Evolutionary conservation across 2,329 filamentous ascomycete genomes (phyloP).

Genomic region (Fusarium chuoi): DNA sequence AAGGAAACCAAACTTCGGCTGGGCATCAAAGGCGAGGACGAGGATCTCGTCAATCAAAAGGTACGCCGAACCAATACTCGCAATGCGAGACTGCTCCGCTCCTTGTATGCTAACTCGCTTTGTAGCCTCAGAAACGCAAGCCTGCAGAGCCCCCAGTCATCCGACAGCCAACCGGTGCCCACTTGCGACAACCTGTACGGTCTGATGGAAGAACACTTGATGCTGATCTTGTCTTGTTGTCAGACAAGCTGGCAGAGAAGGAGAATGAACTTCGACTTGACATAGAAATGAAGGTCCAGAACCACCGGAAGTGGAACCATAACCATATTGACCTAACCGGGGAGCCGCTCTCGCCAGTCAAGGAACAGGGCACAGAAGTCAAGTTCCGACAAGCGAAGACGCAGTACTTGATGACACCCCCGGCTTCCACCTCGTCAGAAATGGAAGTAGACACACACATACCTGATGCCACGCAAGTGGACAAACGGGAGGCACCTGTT

Average conservation of each 20-base stretch:
- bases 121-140: slow-evolving; percentile 77
- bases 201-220: slow-evolving; percentile 78
- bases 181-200: slow-evolving; percentile 76
- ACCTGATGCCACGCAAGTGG: slow-evolving; percentile 55
- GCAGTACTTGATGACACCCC: slow-evolving; percentile 75
- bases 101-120: slow-evolving; percentile 51
- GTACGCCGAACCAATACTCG: slow-evolving; percentile 60
- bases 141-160: slow-evolving; percentile 66
- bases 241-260: slow-evolving; percentile 82
- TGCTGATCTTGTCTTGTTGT: slow-evolving; percentile 79
- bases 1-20: slow-evolving; percentile 91
- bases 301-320: slow-evolving; percentile 92
- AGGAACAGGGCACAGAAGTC: slow-evolving; percentile 69
- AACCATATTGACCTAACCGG: slow-evolving; percentile 89
- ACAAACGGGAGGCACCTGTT: slow-evolving; percentile 50
- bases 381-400: slow-evolving; percentile 78
- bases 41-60: slow-evolving; percentile 95
- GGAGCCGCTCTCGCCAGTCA: slow-evolving; percentile 82
- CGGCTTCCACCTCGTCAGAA: slow-evolving; percentile 65
- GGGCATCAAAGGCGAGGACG: slow-evolving; percentile 90
- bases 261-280: slow-evolving; percentile 83
- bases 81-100: slow-evolving; percentile 40
- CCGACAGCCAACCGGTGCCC: slow-evolving; percentile 70
- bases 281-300: slow-evolving; percentile 86
- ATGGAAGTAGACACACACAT: slow-evolving; percentile 66